phyloP scores from a whole-genome alignment of 2,329 filamentous ascomycete genomes.

The Alternaria ethzedia region DNA sequence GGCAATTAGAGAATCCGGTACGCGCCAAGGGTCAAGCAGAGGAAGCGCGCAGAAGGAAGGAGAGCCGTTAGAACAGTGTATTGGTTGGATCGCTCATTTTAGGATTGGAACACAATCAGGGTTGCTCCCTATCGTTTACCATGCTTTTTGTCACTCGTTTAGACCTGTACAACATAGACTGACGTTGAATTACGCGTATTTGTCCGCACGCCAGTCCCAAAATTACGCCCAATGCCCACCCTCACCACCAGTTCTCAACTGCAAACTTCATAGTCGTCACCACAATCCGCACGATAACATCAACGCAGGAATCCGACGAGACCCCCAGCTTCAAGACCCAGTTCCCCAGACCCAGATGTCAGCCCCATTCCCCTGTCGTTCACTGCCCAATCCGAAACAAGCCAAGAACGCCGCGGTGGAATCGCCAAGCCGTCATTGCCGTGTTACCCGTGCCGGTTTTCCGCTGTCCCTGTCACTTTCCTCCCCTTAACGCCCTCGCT shows the following conservation, averaged over 20 bases:
- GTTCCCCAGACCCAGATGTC: neutral
- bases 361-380: neutral
- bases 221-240: neutral
- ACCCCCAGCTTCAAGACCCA: neutral
- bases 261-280: neutral
- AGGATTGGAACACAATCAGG: neutral
- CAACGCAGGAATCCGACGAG: neutral
- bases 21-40: neutral
- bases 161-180: neutral
- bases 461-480: slow-evolving; percentile 1
- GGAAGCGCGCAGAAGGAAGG: neutral
- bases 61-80: neutral
- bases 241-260: neutral
- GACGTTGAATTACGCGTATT: neutral
- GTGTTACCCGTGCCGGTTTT: neutral
- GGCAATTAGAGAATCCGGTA: neutral
- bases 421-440: slow-evolving; percentile 2
- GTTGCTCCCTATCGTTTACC: neutral
- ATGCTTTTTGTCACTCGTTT: neutral
- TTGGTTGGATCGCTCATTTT: neutral
- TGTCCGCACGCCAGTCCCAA: neutral
- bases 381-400: neutral
- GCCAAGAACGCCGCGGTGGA: neutral
- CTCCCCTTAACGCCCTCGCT: neutral
- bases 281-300: neutral